Evolutionary conservation across 208 protist genomes (phyloP).

Genomic region (Endotrypanum monterogeii): DNA sequence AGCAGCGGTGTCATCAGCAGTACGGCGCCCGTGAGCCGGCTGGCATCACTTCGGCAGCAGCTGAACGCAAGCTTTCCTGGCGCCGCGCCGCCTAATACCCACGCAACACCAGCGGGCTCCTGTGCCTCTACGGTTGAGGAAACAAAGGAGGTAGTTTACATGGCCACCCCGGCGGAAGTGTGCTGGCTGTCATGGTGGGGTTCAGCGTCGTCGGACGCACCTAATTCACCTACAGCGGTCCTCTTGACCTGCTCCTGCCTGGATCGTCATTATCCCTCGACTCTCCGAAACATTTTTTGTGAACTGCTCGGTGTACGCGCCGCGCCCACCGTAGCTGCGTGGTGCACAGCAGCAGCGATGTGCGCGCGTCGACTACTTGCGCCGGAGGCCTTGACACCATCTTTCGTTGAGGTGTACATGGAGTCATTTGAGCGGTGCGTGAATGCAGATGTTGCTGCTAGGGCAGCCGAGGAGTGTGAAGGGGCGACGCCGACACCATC

Average conservation of each 20-base stretch:
- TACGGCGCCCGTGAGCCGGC: neutral
- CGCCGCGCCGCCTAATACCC: neutral
- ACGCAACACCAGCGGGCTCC: neutral
- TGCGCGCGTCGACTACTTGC: slow-evolving; percentile 18
- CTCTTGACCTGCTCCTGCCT: slow-evolving; percentile 14
- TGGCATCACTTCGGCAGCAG: slow-evolving; percentile 17
- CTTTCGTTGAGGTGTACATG: slow-evolving; percentile 30
- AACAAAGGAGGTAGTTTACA: slow-evolving; percentile 12
- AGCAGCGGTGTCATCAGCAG: neutral
- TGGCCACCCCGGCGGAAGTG: slow-evolving; percentile 48
- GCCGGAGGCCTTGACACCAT: slow-evolving; percentile 7
- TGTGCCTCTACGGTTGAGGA: too few species aligned
- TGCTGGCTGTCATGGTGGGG: slow-evolving; percentile 43
- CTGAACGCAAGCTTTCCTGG: neutral
- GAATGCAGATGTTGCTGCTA: slow-evolving; percentile 28
- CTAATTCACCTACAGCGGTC: neutral
- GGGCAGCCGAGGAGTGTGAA: slow-evolving; percentile 11
- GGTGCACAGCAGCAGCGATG: slow-evolving; percentile 37
- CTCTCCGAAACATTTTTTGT: slow-evolving; percentile 22
- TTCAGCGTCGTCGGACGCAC: neutral
- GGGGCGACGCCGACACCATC: neutral
- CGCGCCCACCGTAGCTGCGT: slow-evolving; percentile 40
- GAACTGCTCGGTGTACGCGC: slow-evolving; percentile 31
- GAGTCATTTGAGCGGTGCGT: slow-evolving; percentile 38
- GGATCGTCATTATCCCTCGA: slow-evolving; percentile 26